These are phyloP conservation scores for Elymus sibiricus DNA, from an alignment of 176 grass and related monocot genomes.

Conservation along the genomic window DNA sequence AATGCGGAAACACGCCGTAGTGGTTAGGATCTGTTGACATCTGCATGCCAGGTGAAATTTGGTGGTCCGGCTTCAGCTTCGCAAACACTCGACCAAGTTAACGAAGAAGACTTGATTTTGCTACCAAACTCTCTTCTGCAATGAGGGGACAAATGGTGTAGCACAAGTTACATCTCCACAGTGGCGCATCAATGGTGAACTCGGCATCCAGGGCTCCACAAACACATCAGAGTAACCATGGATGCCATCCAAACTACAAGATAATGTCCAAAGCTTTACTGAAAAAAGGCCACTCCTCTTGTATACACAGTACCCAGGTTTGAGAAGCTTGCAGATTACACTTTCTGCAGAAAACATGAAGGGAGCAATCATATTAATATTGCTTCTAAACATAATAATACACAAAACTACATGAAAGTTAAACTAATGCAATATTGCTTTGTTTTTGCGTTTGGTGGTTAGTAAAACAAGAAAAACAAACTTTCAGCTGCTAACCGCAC, in stretches of 20 bases:
- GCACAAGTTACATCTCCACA: conserved; percentile 29
- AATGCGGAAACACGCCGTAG: conserved; percentile 61
- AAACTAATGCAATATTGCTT: background rate
- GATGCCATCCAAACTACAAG: conserved; percentile 29
- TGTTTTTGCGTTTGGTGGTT: background rate
- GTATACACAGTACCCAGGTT: background rate
- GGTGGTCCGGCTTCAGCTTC: conserved; percentile 19
- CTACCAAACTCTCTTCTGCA: conserved; percentile 25
- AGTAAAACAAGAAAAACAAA: background rate
- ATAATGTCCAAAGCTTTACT: conserved; percentile 18
- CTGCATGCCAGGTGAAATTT: conserved; percentile 47
- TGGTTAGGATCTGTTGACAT: conserved; percentile 78
- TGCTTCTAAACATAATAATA: background rate
- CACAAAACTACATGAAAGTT: background rate
- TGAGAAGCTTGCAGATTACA: conserved; percentile 7
- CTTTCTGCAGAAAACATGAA: conserved; percentile 46
- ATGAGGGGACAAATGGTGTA: conserved; percentile 30
- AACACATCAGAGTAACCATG: conserved; percentile 35
- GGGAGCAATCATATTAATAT: background rate
- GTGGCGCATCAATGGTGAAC: conserved; percentile 1
- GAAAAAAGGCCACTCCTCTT: background rate
- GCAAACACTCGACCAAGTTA: conserved; percentile 24
- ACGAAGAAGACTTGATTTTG: conserved; percentile 16
- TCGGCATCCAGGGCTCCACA: conserved; percentile 21
- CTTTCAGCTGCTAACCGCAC: background rate